Evolutionary conservation across 139 green algal species (phyloP).

Genomic region (Coelastrella sp.): DNA sequence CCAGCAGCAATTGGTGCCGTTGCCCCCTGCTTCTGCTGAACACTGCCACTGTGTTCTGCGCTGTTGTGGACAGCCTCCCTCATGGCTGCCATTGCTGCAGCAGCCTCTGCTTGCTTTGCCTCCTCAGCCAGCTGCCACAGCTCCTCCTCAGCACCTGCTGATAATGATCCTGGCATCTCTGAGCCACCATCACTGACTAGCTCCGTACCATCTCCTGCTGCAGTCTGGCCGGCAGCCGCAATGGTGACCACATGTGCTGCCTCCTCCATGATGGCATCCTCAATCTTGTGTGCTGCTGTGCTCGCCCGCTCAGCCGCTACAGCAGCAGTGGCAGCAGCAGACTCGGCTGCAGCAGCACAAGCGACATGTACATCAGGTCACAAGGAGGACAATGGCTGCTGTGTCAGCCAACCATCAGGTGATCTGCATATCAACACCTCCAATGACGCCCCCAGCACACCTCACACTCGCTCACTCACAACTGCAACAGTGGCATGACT

Average conservation of each 20-base stretch:
- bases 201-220: neutral
- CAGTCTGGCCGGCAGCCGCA: neutral
- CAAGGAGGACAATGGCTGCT: too few relatives aligned
- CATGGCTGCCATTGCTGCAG: constrained; percentile 23
- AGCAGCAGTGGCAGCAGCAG: constrained; percentile 33
- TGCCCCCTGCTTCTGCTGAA: too few relatives aligned
- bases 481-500: too few relatives aligned
- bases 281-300: neutral
- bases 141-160: neutral
- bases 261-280: neutral
- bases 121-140: constrained; percentile 12
- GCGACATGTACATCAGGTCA: neutral
- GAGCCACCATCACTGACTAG: neutral
- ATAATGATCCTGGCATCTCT: neutral
- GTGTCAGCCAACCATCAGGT: too few relatives aligned
- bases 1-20: neutral
- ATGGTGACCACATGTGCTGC: neutral
- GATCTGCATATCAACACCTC: too few relatives aligned
- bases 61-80: neutral
- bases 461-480: too few relatives aligned
- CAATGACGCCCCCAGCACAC: too few relatives aligned
- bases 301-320: constrained; percentile 27
- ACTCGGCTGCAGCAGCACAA: neutral
- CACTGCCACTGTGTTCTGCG: neutral
- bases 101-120: constrained; percentile 29